Evolutionary conservation across 768 basidiomycete genomes (phyloP).

Genomic region (Amanita subjunquillea): DNA sequence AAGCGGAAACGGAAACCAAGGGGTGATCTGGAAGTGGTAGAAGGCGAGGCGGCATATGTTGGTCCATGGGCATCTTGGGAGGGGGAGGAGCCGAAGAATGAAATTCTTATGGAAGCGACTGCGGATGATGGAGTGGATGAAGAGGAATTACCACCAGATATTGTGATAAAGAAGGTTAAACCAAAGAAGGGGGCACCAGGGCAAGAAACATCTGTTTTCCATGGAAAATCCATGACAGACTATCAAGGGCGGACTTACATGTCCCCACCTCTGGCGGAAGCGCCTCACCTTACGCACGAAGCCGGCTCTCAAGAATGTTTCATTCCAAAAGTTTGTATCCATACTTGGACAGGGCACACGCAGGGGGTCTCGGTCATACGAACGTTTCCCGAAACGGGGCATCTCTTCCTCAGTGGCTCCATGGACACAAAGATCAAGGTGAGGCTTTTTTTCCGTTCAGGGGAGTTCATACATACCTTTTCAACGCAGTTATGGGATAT

Average conservation of each 20-base stretch:
- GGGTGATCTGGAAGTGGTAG: slow-evolving; percentile 78
- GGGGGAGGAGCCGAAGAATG: slow-evolving; percentile 59
- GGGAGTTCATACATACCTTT: neutral
- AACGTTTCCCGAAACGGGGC: slow-evolving; percentile 86
- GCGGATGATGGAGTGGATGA: slow-evolving; percentile 53
- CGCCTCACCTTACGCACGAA: slow-evolving; percentile 73
- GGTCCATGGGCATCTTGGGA: slow-evolving; percentile 96
- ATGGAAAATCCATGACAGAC: slow-evolving; percentile 93
- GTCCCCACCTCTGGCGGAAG: slow-evolving; percentile 84
- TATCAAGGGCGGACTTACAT: slow-evolving; percentile 99
- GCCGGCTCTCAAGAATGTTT: slow-evolving; percentile 83
- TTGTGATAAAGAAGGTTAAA: slow-evolving; percentile 61
- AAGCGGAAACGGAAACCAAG: slow-evolving; percentile 78
- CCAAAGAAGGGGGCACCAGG: slow-evolving; percentile 73
- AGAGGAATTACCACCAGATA: slow-evolving; percentile 48
- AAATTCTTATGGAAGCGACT: slow-evolving; percentile 56
- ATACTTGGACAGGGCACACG: slow-evolving; percentile 98
- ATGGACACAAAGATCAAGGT: slow-evolving; percentile 99
- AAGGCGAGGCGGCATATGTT: slow-evolving; percentile 82
- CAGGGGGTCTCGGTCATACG: slow-evolving; percentile 92
- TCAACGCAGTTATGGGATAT: slow-evolving; percentile 84
- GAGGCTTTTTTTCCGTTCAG: slow-evolving; percentile 4
- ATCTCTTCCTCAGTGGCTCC: slow-evolving; percentile 85
- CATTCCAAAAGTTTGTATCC: slow-evolving; percentile 90
- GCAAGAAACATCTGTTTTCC: slow-evolving; percentile 91